phyloP scores from a whole-genome alignment of 1,284 basidiomycete genomes.

The Ceraceosorus bombacis region DNA sequence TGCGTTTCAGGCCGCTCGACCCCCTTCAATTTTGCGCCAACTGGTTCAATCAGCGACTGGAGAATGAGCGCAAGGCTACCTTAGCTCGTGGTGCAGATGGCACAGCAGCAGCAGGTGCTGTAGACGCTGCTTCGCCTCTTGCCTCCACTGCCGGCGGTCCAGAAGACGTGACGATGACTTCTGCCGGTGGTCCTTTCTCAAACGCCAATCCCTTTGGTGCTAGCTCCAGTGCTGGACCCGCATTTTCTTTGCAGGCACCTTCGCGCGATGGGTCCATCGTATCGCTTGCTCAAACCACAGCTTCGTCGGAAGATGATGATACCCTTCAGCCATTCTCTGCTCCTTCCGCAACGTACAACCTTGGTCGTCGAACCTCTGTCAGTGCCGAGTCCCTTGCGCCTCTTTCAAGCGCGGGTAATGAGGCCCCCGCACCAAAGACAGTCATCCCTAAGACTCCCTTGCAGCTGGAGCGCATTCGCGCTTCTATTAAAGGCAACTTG shows the following conservation, averaged over 20 bases:
- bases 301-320: slow-evolving; percentile 3
- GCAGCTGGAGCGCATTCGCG: slow-evolving; percentile 78
- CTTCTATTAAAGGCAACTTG: slow-evolving; percentile 79
- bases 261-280: neutral
- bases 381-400: slow-evolving; percentile 73
- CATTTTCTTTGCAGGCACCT: neutral
- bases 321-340: neutral
- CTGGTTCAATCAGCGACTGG: slow-evolving; percentile 83
- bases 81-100: neutral
- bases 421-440: slow-evolving; percentile 49
- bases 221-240: neutral
- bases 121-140: neutral
- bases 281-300: neutral
- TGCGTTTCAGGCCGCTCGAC: slow-evolving; percentile 76
- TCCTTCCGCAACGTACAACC: slow-evolving; percentile 60
- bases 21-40: slow-evolving; percentile 87
- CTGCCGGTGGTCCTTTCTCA: neutral
- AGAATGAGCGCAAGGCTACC: slow-evolving; percentile 66
- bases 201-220: slow-evolving; percentile 6
- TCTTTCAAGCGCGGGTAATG: slow-evolving; percentile 36
- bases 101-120: neutral
- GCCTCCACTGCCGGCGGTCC: neutral
- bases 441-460: slow-evolving; percentile 72
- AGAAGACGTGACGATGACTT: neutral
- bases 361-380: slow-evolving; percentile 84